These are phyloP conservation scores for Starmera quercuum DNA, from an alignment of 805 yeast species.

Conservation along the genomic window DNA sequence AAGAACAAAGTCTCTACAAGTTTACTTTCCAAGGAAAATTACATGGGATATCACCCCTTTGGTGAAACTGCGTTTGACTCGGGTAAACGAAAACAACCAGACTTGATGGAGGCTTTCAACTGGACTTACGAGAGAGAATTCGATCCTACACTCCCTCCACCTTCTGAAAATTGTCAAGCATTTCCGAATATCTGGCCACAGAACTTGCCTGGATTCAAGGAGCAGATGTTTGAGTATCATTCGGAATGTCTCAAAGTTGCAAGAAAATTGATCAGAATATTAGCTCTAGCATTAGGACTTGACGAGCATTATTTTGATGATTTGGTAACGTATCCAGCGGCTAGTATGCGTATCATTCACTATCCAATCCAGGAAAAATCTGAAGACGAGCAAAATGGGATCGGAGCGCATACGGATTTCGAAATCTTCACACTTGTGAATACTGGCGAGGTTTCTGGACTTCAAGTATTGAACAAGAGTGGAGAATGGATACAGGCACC, in stretches of 20 bases:
- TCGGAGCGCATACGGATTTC: constrained; percentile 30
- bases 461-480: constrained; percentile 24
- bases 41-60: constrained; percentile 14
- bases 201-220: constrained; percentile 16
- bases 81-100: constrained; percentile 10
- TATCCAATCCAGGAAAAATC: constrained; percentile 20
- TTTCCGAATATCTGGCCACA: constrained; percentile 20
- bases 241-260: constrained; percentile 13
- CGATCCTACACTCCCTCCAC: constrained; percentile 5
- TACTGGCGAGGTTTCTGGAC: constrained; percentile 27
- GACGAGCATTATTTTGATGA: constrained; percentile 18
- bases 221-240: constrained; percentile 14
- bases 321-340: constrained; percentile 14
- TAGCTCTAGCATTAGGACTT: constrained; percentile 21
- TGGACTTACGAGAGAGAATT: constrained; percentile 17
- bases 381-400: constrained; percentile 21
- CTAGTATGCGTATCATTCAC: constrained; percentile 22
- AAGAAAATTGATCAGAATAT: constrained; percentile 13
- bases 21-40: constrained; percentile 8
- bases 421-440: constrained; percentile 24
- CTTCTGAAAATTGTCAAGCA: constrained; percentile 13
- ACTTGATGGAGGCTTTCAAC: constrained; percentile 25
- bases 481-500: constrained; percentile 23
- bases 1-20: constrained; percentile 16
- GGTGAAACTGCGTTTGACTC: constrained; percentile 1